Percentiles rank a stretch among this genome's conserved stretches.
Evolutionary conservation across 2,329 filamentous ascomycete species (phyloP).

Genomic region (Hymenoscyphus repandus): DNA sequence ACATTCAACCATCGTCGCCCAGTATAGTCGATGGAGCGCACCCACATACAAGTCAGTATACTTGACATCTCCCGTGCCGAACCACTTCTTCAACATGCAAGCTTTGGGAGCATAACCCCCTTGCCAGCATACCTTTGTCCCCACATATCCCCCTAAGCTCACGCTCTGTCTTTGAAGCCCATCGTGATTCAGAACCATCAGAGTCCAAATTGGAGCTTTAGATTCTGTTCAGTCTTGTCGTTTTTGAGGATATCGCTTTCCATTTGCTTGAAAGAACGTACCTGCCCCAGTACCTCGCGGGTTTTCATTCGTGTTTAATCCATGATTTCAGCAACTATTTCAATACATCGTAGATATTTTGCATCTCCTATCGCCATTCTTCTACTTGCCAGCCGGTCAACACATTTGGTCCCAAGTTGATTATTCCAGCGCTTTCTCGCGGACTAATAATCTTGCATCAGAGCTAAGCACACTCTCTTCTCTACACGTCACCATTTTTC

Average conservation of each 20-base stretch:
- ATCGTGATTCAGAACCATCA: slow-evolving; percentile 19
- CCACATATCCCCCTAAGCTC: slow-evolving; percentile 14
- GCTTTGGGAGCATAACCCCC: slow-evolving; percentile 13
- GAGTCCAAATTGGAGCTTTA: slow-evolving; percentile 11
- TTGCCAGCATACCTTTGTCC: slow-evolving; percentile 13
- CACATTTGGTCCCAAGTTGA: too few species aligned
- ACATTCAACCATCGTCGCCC: slow-evolving; percentile 4
- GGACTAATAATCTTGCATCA: too few species aligned
- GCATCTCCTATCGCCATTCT: too few species aligned
- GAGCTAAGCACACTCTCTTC: too few species aligned
- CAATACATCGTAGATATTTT: too few species aligned
- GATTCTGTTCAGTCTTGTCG: too few species aligned
- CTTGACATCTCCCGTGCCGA: slow-evolving; percentile 16
- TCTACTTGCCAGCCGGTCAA: too few species aligned
- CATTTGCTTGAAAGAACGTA: neutral
- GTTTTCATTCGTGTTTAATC: too few species aligned
- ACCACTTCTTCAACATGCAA: slow-evolving; percentile 19
- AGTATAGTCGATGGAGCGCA: slow-evolving; percentile 8
- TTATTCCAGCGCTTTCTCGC: too few species aligned
- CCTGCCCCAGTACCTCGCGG: too few species aligned
- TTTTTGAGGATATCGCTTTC: neutral
- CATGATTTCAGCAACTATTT: too few species aligned
- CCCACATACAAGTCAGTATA: slow-evolving; percentile 17
- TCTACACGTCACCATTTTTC: too few species aligned
- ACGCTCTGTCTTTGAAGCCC: slow-evolving; percentile 13